These are phyloP conservation scores for Apiotrichum gamsii DNA, from an alignment of 1,284 basidiomycete genomes.

Conservation along the genomic window DNA sequence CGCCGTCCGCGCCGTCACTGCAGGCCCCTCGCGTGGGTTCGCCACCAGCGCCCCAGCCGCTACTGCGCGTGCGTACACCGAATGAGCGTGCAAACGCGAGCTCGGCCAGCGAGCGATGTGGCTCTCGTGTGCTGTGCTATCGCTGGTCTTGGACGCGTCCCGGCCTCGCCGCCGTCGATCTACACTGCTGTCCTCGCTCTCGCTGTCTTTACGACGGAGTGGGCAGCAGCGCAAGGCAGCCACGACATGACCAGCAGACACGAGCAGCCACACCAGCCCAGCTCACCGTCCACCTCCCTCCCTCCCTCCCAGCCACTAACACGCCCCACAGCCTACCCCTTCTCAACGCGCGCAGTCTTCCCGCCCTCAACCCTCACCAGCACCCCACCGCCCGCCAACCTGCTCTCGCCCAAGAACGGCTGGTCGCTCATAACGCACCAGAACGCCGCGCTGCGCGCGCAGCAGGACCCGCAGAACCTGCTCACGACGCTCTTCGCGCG, in stretches of 20 bases:
- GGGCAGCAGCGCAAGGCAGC: no score
- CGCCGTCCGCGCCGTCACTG: constrained; percentile 4
- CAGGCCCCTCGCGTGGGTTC: constrained; percentile 9
- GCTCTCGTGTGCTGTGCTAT: no score
- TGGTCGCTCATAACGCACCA: constrained; percentile 73
- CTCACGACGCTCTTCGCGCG: constrained; percentile 64
- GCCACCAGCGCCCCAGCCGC: not conserved
- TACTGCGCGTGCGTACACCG: not conserved
- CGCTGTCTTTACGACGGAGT: no score
- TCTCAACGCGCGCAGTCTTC: constrained; percentile 62
- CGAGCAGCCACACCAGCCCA: no score
- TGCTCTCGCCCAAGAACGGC: constrained; percentile 55
- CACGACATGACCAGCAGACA: no score
- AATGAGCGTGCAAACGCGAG: no score
- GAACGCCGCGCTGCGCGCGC: constrained; percentile 58
- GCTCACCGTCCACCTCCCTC: no score
- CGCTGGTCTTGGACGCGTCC: no score
- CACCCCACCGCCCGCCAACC: constrained; percentile 32
- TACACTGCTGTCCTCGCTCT: not conserved
- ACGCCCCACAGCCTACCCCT: constrained; percentile 55
- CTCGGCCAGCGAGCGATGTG: no score
- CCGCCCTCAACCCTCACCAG: constrained; percentile 51
- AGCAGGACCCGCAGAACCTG: constrained; percentile 62
- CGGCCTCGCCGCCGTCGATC: no score
- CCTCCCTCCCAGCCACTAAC: no score